Percentiles rank a stretch among this genome's conserved stretches.
These are phyloP conservation scores for Rhizopogon hawkerae DNA, from an alignment of 1,284 basidiomycete species.

Conservation along the genomic window DNA sequence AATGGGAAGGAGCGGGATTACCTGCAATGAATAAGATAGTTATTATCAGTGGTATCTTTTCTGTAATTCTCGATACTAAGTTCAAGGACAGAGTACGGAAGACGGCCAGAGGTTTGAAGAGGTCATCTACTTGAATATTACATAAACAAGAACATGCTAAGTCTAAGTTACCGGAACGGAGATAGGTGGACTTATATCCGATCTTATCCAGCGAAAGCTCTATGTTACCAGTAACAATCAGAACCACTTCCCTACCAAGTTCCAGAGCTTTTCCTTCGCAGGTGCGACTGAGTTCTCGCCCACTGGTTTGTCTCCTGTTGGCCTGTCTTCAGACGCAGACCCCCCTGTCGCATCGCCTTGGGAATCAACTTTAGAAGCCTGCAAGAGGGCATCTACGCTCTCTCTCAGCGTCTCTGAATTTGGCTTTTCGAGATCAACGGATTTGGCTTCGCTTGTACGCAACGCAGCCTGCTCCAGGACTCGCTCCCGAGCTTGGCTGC, in stretches of 20 bases:
- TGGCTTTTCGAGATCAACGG: not conserved
- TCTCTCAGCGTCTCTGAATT: slow-evolving; percentile 17
- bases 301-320: not conserved
- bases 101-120: too few species aligned
- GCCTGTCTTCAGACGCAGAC: not conserved
- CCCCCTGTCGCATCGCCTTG: not conserved
- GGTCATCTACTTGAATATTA: too few species aligned
- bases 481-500: not conserved
- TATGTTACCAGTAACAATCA: not conserved
- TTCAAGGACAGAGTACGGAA: not conserved
- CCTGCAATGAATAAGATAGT: not conserved
- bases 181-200: too few species aligned
- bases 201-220: not conserved
- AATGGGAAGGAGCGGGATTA: not conserved
- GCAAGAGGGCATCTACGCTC: slow-evolving; percentile 18
- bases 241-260: slow-evolving; percentile 1
- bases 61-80: not conserved
- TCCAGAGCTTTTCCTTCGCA: not conserved
- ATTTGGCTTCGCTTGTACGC: not conserved
- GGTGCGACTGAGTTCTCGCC: not conserved
- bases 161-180: not conserved
- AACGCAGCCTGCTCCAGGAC: slow-evolving; percentile 5
- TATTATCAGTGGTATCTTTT: not conserved
- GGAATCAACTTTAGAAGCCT: slow-evolving; percentile 6
- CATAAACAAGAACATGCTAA: not conserved